Evolutionary conservation across 2,329 filamentous ascomycete species (phyloP).

Genomic region (Grosmannia huntii): DNA sequence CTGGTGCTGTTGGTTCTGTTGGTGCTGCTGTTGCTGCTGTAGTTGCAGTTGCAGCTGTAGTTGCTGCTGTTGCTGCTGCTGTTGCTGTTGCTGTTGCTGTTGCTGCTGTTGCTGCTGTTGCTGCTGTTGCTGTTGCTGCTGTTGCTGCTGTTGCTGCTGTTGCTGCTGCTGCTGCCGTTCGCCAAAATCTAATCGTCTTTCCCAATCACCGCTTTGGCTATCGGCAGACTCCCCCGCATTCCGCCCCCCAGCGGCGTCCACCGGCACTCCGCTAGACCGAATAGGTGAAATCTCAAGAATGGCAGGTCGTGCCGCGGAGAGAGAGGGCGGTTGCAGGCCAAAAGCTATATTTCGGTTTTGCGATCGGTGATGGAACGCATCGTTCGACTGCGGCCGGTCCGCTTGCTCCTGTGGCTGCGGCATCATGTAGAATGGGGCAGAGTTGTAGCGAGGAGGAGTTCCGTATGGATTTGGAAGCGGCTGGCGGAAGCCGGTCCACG

Average conservation of each 20-base stretch:
- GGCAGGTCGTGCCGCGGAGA: background rate
- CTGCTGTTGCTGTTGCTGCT: background rate
- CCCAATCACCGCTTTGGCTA: background rate
- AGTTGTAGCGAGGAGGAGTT: background rate
- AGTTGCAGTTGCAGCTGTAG: background rate
- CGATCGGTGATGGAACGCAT: background rate
- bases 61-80: background rate
- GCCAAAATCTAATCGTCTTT: background rate
- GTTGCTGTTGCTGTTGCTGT: background rate
- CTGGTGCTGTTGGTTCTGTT: conserved; percentile 5
- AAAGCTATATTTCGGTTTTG: background rate
- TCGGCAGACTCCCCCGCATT: background rate
- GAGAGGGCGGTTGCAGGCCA: background rate
- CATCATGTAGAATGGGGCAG: background rate
- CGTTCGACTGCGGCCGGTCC: background rate
- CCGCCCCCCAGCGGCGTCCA: background rate
- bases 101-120: background rate
- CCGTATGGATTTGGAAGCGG: background rate
- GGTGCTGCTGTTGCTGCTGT: conserved; percentile 7
- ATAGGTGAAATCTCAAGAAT: background rate
- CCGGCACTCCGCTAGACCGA: background rate
- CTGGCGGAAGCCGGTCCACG: background rate
- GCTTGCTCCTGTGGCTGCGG: background rate
- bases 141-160: background rate
- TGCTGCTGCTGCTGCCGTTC: background rate